Evolutionary conservation across 2,329 filamentous ascomycete genomes (phyloP), one percentile per base, ranked within the genome.

Genomic region (Colletotrichum paranaense): DNA sequence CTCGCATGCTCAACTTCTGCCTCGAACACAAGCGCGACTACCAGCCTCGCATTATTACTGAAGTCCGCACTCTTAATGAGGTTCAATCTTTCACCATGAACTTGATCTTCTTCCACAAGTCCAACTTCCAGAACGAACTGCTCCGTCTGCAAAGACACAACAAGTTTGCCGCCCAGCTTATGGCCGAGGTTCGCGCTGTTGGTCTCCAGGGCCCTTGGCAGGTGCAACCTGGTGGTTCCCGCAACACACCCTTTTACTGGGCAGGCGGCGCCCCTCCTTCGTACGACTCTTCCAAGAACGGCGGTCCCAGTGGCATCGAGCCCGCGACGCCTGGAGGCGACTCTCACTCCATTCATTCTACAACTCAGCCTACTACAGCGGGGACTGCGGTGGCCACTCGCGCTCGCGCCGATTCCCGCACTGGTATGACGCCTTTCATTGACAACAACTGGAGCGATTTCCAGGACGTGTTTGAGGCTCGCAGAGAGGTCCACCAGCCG

Each of bases 21-120:
- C 86, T 90, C 49, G 88, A 89, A 9, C 94, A 98, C 84, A 97
- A 97, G 85, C 93, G 96, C 68, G 96, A 98, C 79, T 97, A 94
- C 80, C 93, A 96, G 77, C 87, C 88, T 74, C 96, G 95, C 76
- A 95, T 98, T 70, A 89, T 98, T 49, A 97, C 94, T 0, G 95
- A 98, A 82, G 87, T 98, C 77, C 91, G 90, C 28, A 91, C 91
- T 9, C 92, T 98, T 64, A 91, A 92, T 28, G 92, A 98, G 78
- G 94, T 95, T 46, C 94, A 96, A 80, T 94, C 93, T 6, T 92
- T 97, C 79, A 95, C 92, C 4, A 89, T 98, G 79, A 98, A 98
- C 82, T 91, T 98, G 69, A 92, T 98, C 79, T 98, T 98, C 86
- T 98, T 98, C 87, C 97, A 98, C 89, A 98, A 98, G 83, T 95